Evolutionary conservation across 106 monocot genomes (phyloP).

Genomic region (Ottelia alismoides): DNA sequence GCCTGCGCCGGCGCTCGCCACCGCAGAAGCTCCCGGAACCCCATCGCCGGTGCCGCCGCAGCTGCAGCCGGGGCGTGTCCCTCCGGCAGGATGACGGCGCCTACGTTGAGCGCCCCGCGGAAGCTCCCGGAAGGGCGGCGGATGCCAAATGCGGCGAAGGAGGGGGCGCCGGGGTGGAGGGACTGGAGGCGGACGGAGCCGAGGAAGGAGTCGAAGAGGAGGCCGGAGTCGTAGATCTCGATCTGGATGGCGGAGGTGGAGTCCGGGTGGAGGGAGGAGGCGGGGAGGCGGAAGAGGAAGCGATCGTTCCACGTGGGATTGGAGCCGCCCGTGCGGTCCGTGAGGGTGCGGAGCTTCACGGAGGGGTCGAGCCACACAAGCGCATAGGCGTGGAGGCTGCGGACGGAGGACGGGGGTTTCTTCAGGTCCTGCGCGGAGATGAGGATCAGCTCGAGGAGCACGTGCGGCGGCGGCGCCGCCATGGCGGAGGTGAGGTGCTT

Average conservation of each 20-base stretch:
- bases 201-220: conserved; percentile 22
- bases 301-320: conserved; percentile 62
- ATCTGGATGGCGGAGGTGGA: conserved; percentile 17
- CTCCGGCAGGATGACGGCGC: conserved; percentile 17
- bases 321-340: conserved; percentile 35
- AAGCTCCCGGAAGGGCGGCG: conserved; percentile 63
- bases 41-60: conserved; percentile 23
- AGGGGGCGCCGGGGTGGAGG: conserved; percentile 15
- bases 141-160: conserved; percentile 46
- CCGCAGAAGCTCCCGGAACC: conserved; percentile 1
- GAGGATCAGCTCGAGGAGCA: conserved; percentile 51
- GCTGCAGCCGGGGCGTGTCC: conserved; percentile 17
- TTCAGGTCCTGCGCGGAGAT: conserved; percentile 64
- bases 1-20: background rate
- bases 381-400: conserved; percentile 38
- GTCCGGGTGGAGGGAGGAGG: conserved; percentile 5
- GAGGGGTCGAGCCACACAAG: conserved; percentile 42
- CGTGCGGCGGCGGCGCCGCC: too few relatives aligned
- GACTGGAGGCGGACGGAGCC: conserved; percentile 27
- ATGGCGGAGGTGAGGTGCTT: too few relatives aligned
- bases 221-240: conserved; percentile 18
- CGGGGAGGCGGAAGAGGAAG: conserved; percentile 17
- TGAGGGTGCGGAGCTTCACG: conserved; percentile 38
- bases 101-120: conserved; percentile 62
- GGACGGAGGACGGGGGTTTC: conserved; percentile 12